Evolutionary conservation across 352 stramenopile genomes (phyloP), one percentile per base, ranked within the genome.

Genomic region (Phytophthora europaea): DNA sequence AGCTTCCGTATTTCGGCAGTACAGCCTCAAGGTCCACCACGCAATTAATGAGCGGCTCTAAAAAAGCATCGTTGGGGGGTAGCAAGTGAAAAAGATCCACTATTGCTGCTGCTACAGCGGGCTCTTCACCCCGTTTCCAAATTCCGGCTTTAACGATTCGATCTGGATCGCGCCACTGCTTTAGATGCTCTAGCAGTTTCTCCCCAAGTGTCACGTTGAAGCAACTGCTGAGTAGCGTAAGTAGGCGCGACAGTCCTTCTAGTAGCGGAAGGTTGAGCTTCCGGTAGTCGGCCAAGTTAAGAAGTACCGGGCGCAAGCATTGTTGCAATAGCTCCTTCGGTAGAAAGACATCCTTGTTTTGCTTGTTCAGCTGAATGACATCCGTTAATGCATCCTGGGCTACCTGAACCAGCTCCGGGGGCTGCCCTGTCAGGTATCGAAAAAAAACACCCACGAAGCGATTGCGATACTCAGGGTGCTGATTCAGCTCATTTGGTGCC

Each of bases 201-300:
- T 99, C 97, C 6, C 97, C 98, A 1, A 99, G 81, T 13, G 96
- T 99, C 38, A 98, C 97, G 61, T 99, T 99, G 69, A 99, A 99
- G 84, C 97, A 99, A 48, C 90, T 98, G 63, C 94, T 98, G 2
- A 99, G 80, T 0, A 99, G 80, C 5, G 90, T 96, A 6, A 99
- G 77, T 36, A 99, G 79, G 31, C 95, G 86, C 16, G 92, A 94
- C 7, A 99, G 81, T 2, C 96, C 98, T 76, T 98, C 90, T 6
- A 99, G 76, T 9, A 99, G 72, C n/a, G 93, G 92, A 20, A 99
- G 72, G 45, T 98, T 99, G n/a, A 99, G 87, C 65, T 98, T 99
- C 22, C 95, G 93, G 67, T 99, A 98, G 69, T 99, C 97, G 47
- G 96, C 88, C 28, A 99, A 67, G 78, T 99, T 99, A 13, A 99